A percentile compares a stretch with the other conserved stretches of the same genome.
These are phyloP conservation scores for Centaurea solstitialis DNA, from an alignment of 129 eudicot genomes.

Conservation along the genomic window DNA sequence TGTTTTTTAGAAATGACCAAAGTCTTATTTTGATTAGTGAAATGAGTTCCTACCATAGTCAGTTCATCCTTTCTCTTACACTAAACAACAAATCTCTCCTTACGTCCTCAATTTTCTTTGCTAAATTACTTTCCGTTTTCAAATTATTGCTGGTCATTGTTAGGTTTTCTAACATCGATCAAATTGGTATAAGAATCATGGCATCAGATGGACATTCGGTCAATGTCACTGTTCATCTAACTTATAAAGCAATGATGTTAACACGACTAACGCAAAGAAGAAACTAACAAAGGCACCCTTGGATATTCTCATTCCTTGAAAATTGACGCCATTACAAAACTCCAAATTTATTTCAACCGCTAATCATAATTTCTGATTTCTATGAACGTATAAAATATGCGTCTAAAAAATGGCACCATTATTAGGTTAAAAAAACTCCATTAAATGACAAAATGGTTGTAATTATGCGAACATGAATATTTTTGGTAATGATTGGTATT, in stretches of 20 bases:
- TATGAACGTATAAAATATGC: neutral
- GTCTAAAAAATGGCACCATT: neutral
- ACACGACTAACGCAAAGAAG: neutral
- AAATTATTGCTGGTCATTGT: neutral
- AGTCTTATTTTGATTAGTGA: neutral
- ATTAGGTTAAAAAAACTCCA: neutral
- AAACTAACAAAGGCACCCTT: neutral
- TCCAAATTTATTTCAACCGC: neutral
- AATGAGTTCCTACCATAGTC: neutral
- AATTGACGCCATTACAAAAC: neutral
- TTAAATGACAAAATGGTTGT: neutral
- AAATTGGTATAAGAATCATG: slow-evolving; percentile 10
- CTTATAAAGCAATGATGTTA: neutral
- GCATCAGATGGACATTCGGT: neutral
- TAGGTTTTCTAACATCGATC: neutral
- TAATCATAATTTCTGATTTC: neutral
- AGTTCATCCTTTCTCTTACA: neutral
- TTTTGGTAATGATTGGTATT: slow-evolving; percentile 31
- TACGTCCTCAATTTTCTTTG: neutral
- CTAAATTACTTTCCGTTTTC: slow-evolving; percentile 1
- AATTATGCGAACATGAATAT: slow-evolving; percentile 14
- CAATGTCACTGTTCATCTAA: neutral
- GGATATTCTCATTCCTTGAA: neutral
- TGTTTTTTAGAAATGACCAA: neutral
- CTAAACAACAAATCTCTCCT: neutral